Percentiles rank a stretch among this genome's conserved stretches.
These are phyloP conservation scores for Chaetomiaceae sp. DNA, from an alignment of 2,329 filamentous ascomycete genomes.

Conservation along the genomic window DNA sequence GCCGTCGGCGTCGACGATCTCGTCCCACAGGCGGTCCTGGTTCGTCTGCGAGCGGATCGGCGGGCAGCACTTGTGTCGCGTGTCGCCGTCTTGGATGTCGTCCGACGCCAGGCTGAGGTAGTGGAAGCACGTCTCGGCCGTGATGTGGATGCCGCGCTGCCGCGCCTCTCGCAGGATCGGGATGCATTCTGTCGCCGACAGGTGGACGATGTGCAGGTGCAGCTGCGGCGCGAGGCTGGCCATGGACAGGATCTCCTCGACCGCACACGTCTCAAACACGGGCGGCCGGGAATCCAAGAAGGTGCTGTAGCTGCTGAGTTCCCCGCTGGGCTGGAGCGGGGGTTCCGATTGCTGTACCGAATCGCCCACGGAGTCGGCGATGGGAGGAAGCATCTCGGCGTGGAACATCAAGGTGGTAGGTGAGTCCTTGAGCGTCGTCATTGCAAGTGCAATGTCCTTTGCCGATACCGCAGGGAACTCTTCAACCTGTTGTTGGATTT, in stretches of 20 bases:
- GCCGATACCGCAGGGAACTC: slow-evolving; percentile 92
- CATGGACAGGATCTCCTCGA: slow-evolving; percentile 78
- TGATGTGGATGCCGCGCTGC: slow-evolving; percentile 71
- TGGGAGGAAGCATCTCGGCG: slow-evolving; percentile 94
- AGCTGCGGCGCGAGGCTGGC: slow-evolving; percentile 75
- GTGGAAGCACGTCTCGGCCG: slow-evolving; percentile 93
- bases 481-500: slow-evolving; percentile 58
- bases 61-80: slow-evolving; percentile 90
- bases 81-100: slow-evolving; percentile 77
- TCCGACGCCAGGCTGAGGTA: slow-evolving; percentile 84
- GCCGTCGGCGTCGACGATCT: slow-evolving; percentile 65
- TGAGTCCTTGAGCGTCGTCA: slow-evolving; percentile 72
- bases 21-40: slow-evolving; percentile 81
- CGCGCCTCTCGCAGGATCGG: slow-evolving; percentile 73
- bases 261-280: slow-evolving; percentile 84
- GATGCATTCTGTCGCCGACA: slow-evolving; percentile 84
- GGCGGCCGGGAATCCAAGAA: slow-evolving; percentile 89
- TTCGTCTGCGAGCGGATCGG: slow-evolving; percentile 79
- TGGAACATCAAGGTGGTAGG: slow-evolving; percentile 98
- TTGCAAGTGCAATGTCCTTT: slow-evolving; percentile 71
- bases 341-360: slow-evolving; percentile 65
- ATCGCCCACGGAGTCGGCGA: slow-evolving; percentile 73
- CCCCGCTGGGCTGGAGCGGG: slow-evolving; percentile 65
- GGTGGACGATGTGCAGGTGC: slow-evolving; percentile 87
- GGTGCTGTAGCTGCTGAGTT: slow-evolving; percentile 74